Base-by-base conservation (phyloP, 805 yeast species). In the Hanseniaspora thailandica region DNA sequence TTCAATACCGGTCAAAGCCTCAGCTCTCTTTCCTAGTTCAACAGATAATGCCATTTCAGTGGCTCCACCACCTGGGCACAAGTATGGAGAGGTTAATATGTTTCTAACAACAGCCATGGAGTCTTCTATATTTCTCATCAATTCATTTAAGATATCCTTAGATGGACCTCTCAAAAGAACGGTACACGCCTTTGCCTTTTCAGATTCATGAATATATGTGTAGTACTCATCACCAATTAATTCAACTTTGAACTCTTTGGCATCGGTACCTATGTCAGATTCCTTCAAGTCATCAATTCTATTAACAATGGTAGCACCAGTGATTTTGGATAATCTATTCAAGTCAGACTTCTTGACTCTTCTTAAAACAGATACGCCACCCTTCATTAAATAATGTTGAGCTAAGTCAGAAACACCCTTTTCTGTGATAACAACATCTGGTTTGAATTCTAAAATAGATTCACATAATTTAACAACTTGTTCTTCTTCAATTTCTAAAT, bases 31-130 rank as follows among this genome's bases (percentile, higher is more conserved):
- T 17, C 95, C 77, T 56, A 93, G 75, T 59, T 76, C 80, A 30
- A 93, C 97, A 56, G 90, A 76, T 38, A 93, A 88, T 2, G 97
- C 97, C 97, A 93, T 93, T 72, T 93, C 98, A 28, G 97, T 90
- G 51, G 99, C 98, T 62, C 99, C 98, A 57, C 98, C 99, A 62
- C 99, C 99, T 47, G 99, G 99, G 2, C 96, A 77, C 64, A 93
- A 76, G 40, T 89, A 80, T 50, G 99, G 98, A 67, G 90, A 95
- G 61, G 90, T 81, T 75, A 87, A 77, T 34, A 93, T 96, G 65
- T 93, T 93, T 68, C 96, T 80, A 19, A 97, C 82, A 45, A 93
- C 98, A 3, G 96, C 90, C 95, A 93, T 85, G 44, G 99, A 98
- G 69, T 93, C 99, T 66, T 93, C 97, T 65, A 93, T 75, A 67